Evolutionary conservation across 2,329 filamentous ascomycete genomes (phyloP).

Genomic region (Conoideocrella luteorostrata): DNA sequence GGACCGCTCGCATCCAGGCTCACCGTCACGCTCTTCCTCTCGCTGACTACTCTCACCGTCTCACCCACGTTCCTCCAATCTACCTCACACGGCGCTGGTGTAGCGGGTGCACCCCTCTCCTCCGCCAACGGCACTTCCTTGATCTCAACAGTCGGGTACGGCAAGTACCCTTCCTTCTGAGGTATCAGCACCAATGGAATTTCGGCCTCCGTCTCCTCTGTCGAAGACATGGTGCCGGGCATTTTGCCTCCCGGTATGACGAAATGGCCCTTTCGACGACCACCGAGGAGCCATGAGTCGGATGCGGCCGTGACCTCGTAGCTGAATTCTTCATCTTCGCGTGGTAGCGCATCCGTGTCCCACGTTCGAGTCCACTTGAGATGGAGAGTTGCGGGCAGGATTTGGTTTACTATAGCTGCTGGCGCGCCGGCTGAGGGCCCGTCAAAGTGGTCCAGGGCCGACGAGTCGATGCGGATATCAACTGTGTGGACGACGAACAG

Average conservation of each 20-base stretch:
- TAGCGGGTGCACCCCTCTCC: slow-evolving; percentile 15
- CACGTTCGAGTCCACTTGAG: slow-evolving; percentile 58
- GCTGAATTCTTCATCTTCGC: slow-evolving; percentile 62
- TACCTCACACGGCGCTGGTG: slow-evolving; percentile 56
- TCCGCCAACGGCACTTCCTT: slow-evolving; percentile 45
- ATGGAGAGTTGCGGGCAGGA: slow-evolving; percentile 55
- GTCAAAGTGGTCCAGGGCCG: slow-evolving; percentile 23
- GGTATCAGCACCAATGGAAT: slow-evolving; percentile 75
- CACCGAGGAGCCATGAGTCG: slow-evolving; percentile 81
- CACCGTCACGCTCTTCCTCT: slow-evolving; percentile 66
- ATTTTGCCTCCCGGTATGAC: slow-evolving; percentile 41
- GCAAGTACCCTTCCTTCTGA: slow-evolving; percentile 68
- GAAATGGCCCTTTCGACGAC: slow-evolving; percentile 73
- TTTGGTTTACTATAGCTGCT: slow-evolving; percentile 55
- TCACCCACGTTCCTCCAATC: slow-evolving; percentile 75
- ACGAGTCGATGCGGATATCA: slow-evolving; percentile 50
- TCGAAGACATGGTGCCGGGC: slow-evolving; percentile 36
- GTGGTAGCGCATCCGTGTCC: slow-evolving; percentile 40
- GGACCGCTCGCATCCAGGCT: slow-evolving; percentile 62
- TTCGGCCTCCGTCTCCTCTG: slow-evolving; percentile 45
- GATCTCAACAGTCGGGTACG: slow-evolving; percentile 74
- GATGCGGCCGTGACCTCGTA: slow-evolving; percentile 72
- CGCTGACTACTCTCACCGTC: slow-evolving; percentile 66
- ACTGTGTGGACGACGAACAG: slow-evolving; percentile 78
- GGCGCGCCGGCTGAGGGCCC: slow-evolving; percentile 28